Conservation (phyloP, 257 asterid genomes). For the Petunia axillaris region DNA sequence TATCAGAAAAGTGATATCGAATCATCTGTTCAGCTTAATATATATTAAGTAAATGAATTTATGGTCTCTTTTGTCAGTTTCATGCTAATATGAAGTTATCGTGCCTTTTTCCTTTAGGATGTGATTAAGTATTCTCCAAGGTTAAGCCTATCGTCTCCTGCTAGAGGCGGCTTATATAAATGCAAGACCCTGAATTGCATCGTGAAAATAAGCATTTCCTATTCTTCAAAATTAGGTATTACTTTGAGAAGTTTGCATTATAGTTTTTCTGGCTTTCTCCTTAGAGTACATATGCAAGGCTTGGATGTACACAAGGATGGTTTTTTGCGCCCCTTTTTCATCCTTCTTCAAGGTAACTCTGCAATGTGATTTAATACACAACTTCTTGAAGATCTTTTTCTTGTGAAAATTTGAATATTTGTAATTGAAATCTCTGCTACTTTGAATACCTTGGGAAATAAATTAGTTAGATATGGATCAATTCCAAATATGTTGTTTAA, state of each 20-base stretch:
- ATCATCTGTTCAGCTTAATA: neutral
- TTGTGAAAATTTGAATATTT: neutral
- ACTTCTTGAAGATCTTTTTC: neutral
- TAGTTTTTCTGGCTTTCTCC: slow-evolving; percentile 18
- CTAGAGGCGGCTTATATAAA: slow-evolving; percentile 4
- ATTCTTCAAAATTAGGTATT: neutral
- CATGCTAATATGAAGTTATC: neutral
- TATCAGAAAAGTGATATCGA: neutral
- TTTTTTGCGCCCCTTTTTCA: slow-evolving; percentile 74
- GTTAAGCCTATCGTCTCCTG: neutral
- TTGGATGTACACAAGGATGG: slow-evolving; percentile 91
- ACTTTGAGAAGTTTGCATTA: neutral
- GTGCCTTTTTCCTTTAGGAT: neutral
- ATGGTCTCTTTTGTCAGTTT: neutral
- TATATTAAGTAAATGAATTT: neutral
- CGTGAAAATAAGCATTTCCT: neutral
- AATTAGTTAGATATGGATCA: slow-evolving; percentile 1
- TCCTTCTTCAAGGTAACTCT: slow-evolving; percentile 66
- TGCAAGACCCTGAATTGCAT: neutral
- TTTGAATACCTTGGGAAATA: neutral
- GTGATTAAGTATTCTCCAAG: neutral
- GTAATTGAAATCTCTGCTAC: neutral
- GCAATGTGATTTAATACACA: neutral
- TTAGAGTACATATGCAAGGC: slow-evolving; percentile 82
- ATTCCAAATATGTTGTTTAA: neutral